Evolutionary conservation across 2,329 filamentous ascomycete species (phyloP).

Genomic region (Beauveria rudraprayagi): DNA sequence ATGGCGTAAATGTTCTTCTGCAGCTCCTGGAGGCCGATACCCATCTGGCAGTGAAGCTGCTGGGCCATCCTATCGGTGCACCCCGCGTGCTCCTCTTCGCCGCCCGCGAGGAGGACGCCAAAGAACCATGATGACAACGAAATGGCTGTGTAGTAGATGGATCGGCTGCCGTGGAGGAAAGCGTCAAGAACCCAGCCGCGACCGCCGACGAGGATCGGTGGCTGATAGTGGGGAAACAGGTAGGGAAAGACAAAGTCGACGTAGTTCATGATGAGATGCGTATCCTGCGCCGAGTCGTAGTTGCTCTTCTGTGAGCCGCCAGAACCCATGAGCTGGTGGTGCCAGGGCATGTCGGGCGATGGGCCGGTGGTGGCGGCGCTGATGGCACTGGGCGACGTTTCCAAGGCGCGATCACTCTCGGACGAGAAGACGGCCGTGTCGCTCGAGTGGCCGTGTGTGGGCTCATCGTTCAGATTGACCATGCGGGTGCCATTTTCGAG

Average conservation of each 20-base stretch:
- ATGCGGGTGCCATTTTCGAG: constrained; percentile 26
- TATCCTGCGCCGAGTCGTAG: constrained; percentile 18
- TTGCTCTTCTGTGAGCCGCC: constrained; percentile 13
- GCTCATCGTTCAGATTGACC: constrained; percentile 12
- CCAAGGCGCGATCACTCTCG: constrained; percentile 1
- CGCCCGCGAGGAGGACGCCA: constrained; percentile 33
- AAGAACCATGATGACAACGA: constrained; percentile 52
- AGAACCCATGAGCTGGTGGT: constrained; percentile 19
- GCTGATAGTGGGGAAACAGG: constrained; percentile 55
- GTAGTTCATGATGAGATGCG: constrained; percentile 47
- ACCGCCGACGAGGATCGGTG: constrained; percentile 46
- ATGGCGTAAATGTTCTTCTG: constrained; percentile 33
- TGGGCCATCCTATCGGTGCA: constrained; percentile 29
- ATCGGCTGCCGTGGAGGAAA: constrained; percentile 44
- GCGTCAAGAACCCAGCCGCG: constrained; percentile 52
- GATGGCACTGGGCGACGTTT: constrained; percentile 1
- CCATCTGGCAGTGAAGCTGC: constrained; percentile 36
- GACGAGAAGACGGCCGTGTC: background rate
- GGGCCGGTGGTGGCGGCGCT: constrained; percentile 11
- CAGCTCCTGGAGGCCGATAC: constrained; percentile 36
- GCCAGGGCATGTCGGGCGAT: constrained; percentile 26
- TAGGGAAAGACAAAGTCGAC: constrained; percentile 56
- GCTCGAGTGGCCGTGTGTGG: constrained; percentile 11
- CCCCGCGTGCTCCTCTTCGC: constrained; percentile 24
- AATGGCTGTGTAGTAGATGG: constrained; percentile 49